Evolutionary conservation across 805 yeast genomes (phyloP).

Genomic region (Kuraishia hungarica): DNA sequence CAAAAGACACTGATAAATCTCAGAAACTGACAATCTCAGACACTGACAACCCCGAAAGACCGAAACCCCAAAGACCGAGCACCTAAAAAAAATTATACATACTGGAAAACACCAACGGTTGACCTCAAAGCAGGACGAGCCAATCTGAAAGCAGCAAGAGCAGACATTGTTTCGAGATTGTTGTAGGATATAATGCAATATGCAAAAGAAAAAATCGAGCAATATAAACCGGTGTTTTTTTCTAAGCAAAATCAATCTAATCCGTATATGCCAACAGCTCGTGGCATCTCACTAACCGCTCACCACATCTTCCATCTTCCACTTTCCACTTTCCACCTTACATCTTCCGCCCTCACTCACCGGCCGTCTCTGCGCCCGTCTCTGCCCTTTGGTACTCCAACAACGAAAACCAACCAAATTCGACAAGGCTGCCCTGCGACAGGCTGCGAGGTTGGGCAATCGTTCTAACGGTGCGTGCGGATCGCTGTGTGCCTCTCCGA

Average conservation of each 20-base stretch:
- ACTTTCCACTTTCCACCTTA: no score
- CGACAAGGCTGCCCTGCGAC: no score
- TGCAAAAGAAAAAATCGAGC: no score
- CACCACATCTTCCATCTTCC: neutral
- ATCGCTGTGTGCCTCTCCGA: neutral
- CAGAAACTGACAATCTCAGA: no score
- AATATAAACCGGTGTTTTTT: no score
- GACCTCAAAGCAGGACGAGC: conserved; percentile 18
- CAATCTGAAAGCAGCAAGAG: conserved; percentile 22
- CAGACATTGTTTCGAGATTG: conserved; percentile 17
- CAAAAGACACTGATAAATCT: no score
- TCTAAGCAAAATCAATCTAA: neutral
- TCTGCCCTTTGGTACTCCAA: neutral
- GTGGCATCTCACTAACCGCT: neutral
- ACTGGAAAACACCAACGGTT: conserved; percentile 1
- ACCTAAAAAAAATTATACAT: neutral
- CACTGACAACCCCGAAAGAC: no score
- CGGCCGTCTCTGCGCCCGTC: neutral
- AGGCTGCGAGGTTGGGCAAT: neutral
- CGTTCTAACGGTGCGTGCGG: neutral
- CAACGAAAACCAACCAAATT: neutral
- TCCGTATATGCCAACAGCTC: neutral
- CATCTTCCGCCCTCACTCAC: neutral
- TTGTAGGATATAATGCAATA: neutral
- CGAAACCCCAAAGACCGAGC: no score